phyloP scores from a whole-genome alignment of 139 green algal species.

The Chlamydomonas sp. region DNA sequence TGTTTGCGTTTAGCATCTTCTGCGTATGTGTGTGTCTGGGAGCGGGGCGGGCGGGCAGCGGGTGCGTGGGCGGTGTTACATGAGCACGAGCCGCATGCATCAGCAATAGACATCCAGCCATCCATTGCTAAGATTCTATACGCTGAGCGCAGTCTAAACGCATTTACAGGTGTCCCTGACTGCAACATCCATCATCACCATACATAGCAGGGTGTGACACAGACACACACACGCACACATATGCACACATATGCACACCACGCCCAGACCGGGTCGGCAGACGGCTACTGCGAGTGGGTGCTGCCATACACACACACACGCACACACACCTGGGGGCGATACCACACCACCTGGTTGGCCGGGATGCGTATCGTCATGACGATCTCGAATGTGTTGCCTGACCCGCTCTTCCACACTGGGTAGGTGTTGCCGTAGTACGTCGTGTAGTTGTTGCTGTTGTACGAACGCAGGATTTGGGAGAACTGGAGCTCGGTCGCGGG shows the following conservation, averaged over 20 bases:
- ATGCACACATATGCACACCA: not conserved
- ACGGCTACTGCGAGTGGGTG: not conserved
- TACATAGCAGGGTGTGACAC: constrained; percentile 5
- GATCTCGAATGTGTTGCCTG: constrained; percentile 21
- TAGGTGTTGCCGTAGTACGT: constrained; percentile 28
- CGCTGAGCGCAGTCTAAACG: too few species aligned
- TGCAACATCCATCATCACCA: too few species aligned
- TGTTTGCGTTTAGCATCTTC: too few species aligned
- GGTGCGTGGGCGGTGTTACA: too few species aligned
- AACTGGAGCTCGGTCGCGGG: constrained; percentile 16
- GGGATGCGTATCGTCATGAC: constrained; percentile 34
- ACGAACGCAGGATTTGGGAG: constrained; percentile 22
- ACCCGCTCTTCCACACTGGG: constrained; percentile 28
- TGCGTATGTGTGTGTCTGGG: too few species aligned
- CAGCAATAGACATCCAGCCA: not conserved
- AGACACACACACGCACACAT: not conserved
- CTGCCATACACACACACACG: not conserved
- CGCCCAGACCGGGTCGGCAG: not conserved
- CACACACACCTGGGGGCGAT: constrained; percentile 33
- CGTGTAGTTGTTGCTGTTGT: constrained; percentile 34
- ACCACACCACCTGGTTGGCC: constrained; percentile 31
- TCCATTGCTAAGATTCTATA: not conserved
- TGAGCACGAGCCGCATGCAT: too few species aligned
- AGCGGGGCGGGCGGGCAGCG: too few species aligned
- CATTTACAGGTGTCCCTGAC: too few species aligned